Evolutionary conservation across 371 early-diverging fungal genomes (phyloP).

Genomic region (Actinomucor elegans): DNA sequence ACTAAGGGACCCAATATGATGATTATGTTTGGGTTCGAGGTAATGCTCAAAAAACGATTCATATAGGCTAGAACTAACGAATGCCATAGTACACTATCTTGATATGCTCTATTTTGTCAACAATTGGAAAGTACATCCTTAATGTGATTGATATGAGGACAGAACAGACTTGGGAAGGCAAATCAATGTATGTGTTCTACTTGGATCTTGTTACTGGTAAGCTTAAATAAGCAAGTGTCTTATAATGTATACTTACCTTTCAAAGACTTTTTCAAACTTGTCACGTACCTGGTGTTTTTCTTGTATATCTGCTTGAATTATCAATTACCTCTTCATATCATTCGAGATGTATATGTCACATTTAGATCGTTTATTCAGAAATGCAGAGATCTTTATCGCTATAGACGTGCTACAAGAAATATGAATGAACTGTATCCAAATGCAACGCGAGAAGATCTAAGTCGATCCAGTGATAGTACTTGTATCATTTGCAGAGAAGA

Average conservation of each 20-base stretch:
- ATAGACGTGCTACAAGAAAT: conserved; percentile 90
- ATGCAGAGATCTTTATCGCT: conserved; percentile 85
- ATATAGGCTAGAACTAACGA: not conserved
- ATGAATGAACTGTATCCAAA: conserved; percentile 94
- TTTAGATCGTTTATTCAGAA: conserved; percentile 86
- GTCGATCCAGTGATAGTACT: conserved; percentile 76
- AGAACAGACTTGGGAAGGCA: conserved; percentile 93
- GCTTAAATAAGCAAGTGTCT: not conserved
- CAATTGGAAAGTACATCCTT: conserved; percentile 79
- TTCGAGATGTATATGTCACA: conserved; percentile 95
- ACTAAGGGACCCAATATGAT: conserved; percentile 81
- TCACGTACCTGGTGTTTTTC: conserved; percentile 87
- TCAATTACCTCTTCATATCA: conserved; percentile 89
- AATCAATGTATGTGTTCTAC: conserved; percentile 89
- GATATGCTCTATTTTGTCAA: conserved; percentile 68
- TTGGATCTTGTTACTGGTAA: conserved; percentile 78
- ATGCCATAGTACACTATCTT: conserved; percentile 83
- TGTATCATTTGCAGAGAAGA: conserved; percentile 98
- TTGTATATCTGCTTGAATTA: conserved; percentile 77
- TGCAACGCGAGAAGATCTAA: conserved; percentile 82
- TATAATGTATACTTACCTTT: not conserved
- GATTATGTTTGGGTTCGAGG: conserved; percentile 96
- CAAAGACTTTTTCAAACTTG: conserved; percentile 85
- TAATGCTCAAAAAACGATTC: conserved; percentile 18
- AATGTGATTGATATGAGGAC: conserved; percentile 81